Evolutionary conservation across 179 eudicot genomes (phyloP).

Genomic region (Carnegiea gigantea): DNA sequence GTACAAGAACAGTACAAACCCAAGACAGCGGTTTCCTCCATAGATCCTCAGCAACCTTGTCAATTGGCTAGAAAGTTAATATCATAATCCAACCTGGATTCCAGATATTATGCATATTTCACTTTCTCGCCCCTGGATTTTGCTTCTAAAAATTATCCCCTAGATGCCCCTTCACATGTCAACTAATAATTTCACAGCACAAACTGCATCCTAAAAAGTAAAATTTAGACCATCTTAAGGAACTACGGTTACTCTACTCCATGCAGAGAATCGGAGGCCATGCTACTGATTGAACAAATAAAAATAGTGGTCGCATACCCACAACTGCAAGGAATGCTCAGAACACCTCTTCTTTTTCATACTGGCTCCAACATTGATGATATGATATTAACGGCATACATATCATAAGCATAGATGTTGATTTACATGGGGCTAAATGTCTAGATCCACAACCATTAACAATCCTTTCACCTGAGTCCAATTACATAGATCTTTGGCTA

Average conservation of each 20-base stretch:
- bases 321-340: not conserved
- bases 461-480: not conserved
- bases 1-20: not conserved
- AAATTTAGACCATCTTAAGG: not conserved
- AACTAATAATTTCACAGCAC: not conserved
- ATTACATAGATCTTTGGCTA: not conserved
- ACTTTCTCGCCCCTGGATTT: not conserved
- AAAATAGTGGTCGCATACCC: not conserved
- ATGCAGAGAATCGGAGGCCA: not conserved
- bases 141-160: not conserved
- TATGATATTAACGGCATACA: not conserved
- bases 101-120: not conserved
- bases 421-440: not conserved
- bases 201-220: not conserved
- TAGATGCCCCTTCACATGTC: not conserved
- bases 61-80: not conserved
- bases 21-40: not conserved
- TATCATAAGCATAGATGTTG: not conserved
- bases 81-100: not conserved
- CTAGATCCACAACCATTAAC: not conserved
- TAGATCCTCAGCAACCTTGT: not conserved
- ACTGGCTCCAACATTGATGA: not conserved
- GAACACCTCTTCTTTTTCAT: no score
- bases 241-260: not conserved
- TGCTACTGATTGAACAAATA: not conserved